Percentiles rank a stretch among this genome's conserved stretches.
Conservation (phyloP, 352 stramenopile genomes). For the Phytophthora aleatoria region DNA sequence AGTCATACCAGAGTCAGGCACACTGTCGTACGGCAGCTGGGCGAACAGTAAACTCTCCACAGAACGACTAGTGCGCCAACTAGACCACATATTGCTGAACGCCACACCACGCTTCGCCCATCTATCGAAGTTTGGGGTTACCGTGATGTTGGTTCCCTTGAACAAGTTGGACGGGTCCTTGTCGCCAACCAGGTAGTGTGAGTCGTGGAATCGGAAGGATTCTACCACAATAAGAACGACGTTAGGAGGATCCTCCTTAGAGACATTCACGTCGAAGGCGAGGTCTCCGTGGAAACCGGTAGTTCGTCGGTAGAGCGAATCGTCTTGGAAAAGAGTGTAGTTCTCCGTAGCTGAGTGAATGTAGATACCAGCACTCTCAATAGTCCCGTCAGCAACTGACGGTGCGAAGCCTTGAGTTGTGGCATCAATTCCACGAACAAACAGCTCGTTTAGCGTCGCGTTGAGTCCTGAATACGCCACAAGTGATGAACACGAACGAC, state of each 20-base stretch:
- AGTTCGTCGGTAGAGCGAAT: slow-evolving; percentile 47
- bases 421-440: slow-evolving; percentile 7
- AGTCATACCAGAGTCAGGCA: slow-evolving; percentile 38
- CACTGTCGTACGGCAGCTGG: slow-evolving; percentile 50
- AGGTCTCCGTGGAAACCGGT: slow-evolving; percentile 49
- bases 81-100: slow-evolving; percentile 63
- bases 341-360: slow-evolving; percentile 45
- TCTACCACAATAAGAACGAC: slow-evolving; percentile 59
- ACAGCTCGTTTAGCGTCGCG: slow-evolving; percentile 34
- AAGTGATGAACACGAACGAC: slow-evolving; percentile 17
- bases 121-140: slow-evolving; percentile 56
- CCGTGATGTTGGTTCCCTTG: slow-evolving; percentile 31
- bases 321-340: slow-evolving; percentile 40
- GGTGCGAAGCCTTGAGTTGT: background rate
- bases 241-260: slow-evolving; percentile 43
- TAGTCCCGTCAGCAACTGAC: background rate
- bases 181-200: slow-evolving; percentile 53
- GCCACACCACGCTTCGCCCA: slow-evolving; percentile 57
- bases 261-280: slow-evolving; percentile 49
- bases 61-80: slow-evolving; percentile 56
- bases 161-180: slow-evolving; percentile 19
- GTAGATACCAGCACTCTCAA: slow-evolving; percentile 8
- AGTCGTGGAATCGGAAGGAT: slow-evolving; percentile 65
- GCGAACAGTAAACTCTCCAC: slow-evolving; percentile 58
- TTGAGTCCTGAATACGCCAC: slow-evolving; percentile 35